Percentiles rank a stretch among this genome's conserved stretches.
Evolutionary conservation across 345 rosid species (phyloP).

Genomic region (Brassica rapa): DNA sequence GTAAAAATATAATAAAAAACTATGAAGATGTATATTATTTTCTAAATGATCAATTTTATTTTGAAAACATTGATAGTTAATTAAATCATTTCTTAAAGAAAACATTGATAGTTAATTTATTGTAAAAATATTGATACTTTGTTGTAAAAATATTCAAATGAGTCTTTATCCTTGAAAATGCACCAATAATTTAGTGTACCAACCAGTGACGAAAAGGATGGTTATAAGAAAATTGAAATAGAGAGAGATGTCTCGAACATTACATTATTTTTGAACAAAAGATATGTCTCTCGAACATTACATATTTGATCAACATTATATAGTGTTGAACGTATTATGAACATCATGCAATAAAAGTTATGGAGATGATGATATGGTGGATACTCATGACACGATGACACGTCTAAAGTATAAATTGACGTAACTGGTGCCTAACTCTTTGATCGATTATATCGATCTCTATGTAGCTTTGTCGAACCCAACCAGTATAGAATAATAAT

Average conservation of each 20-base stretch:
- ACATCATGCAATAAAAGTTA: background rate
- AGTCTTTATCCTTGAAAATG: background rate
- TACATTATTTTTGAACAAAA: too few relatives aligned
- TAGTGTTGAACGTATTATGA: background rate
- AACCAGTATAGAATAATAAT: background rate
- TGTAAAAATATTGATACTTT: background rate
- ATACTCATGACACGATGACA: background rate
- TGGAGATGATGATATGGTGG: background rate
- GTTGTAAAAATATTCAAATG: too few relatives aligned
- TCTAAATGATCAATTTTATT: too few relatives aligned
- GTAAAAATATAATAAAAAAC: too few relatives aligned
- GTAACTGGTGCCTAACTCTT: background rate
- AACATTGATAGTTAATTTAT: too few relatives aligned
- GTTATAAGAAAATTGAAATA: background rate
- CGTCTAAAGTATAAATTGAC: background rate
- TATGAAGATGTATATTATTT: too few relatives aligned
- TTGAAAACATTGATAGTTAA: too few relatives aligned
- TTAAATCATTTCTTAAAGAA: too few relatives aligned
- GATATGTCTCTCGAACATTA: background rate
- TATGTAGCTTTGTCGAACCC: slow-evolving; percentile 4
- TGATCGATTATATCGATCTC: background rate
- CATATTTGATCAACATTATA: background rate
- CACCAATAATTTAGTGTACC: background rate
- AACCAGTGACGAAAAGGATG: background rate
- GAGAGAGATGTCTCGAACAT: background rate